Conservation (phyloP, 805 yeast species). For the Ogataea sp. region DNA sequence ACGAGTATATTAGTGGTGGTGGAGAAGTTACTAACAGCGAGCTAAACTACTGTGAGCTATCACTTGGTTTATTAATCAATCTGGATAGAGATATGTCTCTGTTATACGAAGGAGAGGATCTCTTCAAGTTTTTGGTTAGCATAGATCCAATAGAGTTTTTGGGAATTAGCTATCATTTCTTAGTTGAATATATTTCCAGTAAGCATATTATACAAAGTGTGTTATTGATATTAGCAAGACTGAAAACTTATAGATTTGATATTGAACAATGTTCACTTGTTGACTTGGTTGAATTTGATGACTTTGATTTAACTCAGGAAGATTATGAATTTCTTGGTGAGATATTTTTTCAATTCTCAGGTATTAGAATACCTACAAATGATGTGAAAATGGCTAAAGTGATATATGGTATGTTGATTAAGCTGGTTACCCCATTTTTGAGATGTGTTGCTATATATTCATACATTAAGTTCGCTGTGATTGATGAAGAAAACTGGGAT, state of each 20-base stretch:
- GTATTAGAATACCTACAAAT: neutral
- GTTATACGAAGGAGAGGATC: slow-evolving; percentile 33
- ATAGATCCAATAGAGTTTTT: slow-evolving; percentile 39
- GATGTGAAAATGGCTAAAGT: slow-evolving; percentile 21
- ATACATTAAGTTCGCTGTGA: slow-evolving; percentile 42
- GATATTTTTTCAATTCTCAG: slow-evolving; percentile 17
- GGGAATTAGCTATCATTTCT: slow-evolving; percentile 36
- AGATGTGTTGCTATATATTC: slow-evolving; percentile 54
- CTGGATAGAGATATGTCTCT: slow-evolving; percentile 30
- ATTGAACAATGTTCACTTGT: slow-evolving; percentile 3
- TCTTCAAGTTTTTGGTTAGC: slow-evolving; percentile 44
- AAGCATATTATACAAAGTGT: slow-evolving; percentile 46
- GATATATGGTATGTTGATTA: slow-evolving; percentile 46
- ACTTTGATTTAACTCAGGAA: neutral
- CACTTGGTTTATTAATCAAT: slow-evolving; percentile 47
- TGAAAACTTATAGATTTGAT: slow-evolving; percentile 5
- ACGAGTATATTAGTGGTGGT: no score
- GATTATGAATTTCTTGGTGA: slow-evolving; percentile 6
- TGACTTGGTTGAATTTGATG: slow-evolving; percentile 6
- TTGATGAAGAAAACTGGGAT: slow-evolving; percentile 19
- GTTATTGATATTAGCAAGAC: slow-evolving; percentile 11
- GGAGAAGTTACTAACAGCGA: neutral
- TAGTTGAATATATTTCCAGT: slow-evolving; percentile 40
- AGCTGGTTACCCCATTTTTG: slow-evolving; percentile 54
- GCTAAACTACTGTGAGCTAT: slow-evolving; percentile 17